Base-by-base conservation (phyloP, 352 stramenopile genomes). In the Phytophthora sp. region DNA sequence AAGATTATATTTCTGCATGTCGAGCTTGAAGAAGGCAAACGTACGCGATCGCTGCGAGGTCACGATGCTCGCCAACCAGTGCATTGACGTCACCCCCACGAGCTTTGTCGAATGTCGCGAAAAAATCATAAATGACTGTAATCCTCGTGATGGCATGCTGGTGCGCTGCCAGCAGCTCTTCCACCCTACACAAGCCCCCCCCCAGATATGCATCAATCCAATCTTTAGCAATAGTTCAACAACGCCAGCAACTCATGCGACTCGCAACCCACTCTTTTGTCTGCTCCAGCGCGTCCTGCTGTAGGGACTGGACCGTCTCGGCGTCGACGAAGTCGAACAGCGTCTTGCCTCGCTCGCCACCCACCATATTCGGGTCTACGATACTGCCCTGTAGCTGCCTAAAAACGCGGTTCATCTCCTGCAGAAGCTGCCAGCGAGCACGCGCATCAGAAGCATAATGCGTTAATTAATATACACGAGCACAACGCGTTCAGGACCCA, bases 321-420 rank as follows among this genome's bases (percentile, higher is more conserved):
- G 85, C 82, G 49, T 95, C 87, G 3, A 95, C 66, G 64, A 91
- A 95, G 69, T 95, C 87, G 39, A 91, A 95, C 9, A 95, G 73
- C 35, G 87, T 93, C 66, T 94, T 93, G 52, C 66, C 73, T 7
- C 29, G 53, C 38, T 93, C 81, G 7, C 71, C 78, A 15, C 57
- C 70, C 31, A 86, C 76, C 68, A 94, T 85, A 0, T 61, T 61
- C 7, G 83, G 76, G 36, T 90, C 83, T 18, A 92, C 83, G 0
- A 44, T 39, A 15, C 63, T 86, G 20, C 62, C 57, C 49, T 79
- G 76, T 13, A 95, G 72, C 51, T 86, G 79, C 38, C 82, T 57
- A 55, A 95, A 95, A 60, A 95, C 86, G 45, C 64, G 59, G 50
- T 93, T 79, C 77, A 95, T 88, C 59, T 91, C 81, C 9, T 80